phyloP scores from a whole-genome alignment of 441 rosid genomes.

The Erodium texanum region DNA sequence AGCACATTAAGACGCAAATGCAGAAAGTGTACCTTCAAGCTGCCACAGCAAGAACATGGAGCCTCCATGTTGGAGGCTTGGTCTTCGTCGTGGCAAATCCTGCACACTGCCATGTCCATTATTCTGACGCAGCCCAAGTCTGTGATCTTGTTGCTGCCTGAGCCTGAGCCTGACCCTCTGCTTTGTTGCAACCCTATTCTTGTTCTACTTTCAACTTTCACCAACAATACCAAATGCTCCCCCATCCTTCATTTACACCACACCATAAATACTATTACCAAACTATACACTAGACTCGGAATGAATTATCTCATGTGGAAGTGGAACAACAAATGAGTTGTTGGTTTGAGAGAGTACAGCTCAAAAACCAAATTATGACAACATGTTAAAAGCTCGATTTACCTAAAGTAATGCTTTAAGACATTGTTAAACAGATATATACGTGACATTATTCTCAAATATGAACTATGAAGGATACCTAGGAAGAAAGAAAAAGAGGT shows the following conservation, averaged over 20 bases:
- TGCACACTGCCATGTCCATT: constrained; percentile 32
- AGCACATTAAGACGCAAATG: too few species aligned
- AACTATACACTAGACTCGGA: too few species aligned
- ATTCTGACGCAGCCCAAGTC: constrained; percentile 22
- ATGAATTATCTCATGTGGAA: too few species aligned
- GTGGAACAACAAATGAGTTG: too few species aligned
- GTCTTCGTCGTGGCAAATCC: constrained; percentile 88
- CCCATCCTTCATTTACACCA: constrained; percentile 17
- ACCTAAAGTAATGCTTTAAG: too few species aligned
- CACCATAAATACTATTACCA: too few species aligned
- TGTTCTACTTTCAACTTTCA: constrained; percentile 36
- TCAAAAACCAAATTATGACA: too few species aligned
- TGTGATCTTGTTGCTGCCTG: constrained; percentile 11
- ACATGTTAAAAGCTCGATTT: too few species aligned
- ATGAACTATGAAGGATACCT: too few species aligned
- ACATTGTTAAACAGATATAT: too few species aligned
- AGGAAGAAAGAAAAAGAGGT: neutral
- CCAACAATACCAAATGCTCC: constrained; percentile 45
- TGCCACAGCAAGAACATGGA: constrained; percentile 79
- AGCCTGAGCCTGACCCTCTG: constrained; percentile 17
- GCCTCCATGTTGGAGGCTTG: constrained; percentile 58
- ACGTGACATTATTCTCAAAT: too few species aligned
- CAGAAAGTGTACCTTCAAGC: constrained; percentile 50
- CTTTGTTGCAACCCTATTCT: constrained; percentile 18
- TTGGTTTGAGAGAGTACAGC: too few species aligned